Base-by-base conservation (phyloP, 441 rosid species). In the Iberis amara region DNA sequence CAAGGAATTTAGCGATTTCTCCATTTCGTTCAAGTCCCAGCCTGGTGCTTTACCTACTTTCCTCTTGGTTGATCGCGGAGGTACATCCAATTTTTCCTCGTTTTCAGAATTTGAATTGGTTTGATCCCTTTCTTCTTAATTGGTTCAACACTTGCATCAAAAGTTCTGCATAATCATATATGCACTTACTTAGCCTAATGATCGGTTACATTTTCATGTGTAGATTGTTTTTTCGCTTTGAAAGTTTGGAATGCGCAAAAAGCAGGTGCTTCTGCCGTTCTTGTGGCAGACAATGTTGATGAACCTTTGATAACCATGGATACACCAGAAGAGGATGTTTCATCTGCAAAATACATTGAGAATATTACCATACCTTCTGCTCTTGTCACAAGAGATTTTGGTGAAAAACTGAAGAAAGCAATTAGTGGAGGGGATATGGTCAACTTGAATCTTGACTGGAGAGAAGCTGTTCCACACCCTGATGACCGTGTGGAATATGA, bases 331-430 rank as follows among this genome's bases (percentile, higher is more conserved):
- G 99, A 83, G 59, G 97, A 83, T 59, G 33, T 47, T 55, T 61
- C 86, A 11, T 74, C 95, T 31, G 78, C 89, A 5, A 75, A 77
- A 27, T 94, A 94, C 69, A 75, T 89, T 33, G 94, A 79, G 74
- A 94, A 94, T 68, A 94, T 94, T 37, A 94, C 99, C 11, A 83
- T 94, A 55, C 99, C 99, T 30, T 94, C 99, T 63, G 97, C 99
- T 50, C 94, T 94, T 33, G 85, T 94, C 39, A 85, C 82, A 32
- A 89, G 85, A 64, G 70, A 40, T 48, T 86, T 94, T 38, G 85
- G 86, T 53, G 97, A 85, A 43, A 73, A 61, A 38, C 48, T 90
- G 38, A 90, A 86, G 80, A 82, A 82, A 71, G 76, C 92, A 3
- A 14, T 83, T 37, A 74, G 74, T 41, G 72, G 62, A 39, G 96